Conservation (phyloP, 352 stramenopile species). For the Globisporangium viniferum region DNA sequence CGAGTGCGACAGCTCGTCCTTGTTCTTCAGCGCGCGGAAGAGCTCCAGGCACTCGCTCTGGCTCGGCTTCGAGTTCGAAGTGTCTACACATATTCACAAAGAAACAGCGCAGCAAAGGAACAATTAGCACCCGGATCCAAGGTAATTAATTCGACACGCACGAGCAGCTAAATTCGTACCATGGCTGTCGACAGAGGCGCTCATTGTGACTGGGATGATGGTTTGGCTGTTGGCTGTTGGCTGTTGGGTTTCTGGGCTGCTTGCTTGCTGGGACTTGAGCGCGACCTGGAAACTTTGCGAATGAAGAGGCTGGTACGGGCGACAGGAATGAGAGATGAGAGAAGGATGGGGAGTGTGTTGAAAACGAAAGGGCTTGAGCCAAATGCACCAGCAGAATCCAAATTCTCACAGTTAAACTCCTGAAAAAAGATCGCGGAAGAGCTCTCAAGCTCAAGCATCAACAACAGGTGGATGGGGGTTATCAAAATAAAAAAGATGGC, state of each 20-base stretch:
- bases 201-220: conserved; percentile 14
- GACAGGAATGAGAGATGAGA: too few relatives aligned
- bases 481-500: too few relatives aligned
- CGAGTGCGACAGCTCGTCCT: conserved; percentile 65
- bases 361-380: too few relatives aligned
- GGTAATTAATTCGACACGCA: too few relatives aligned
- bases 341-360: too few relatives aligned
- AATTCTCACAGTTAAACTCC: neutral
- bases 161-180: conserved; percentile 16
- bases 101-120: neutral
- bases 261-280: conserved; percentile 10
- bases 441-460: neutral
- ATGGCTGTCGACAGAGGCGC: conserved; percentile 29
- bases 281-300: conserved; percentile 15
- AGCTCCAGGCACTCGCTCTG: conserved; percentile 67
- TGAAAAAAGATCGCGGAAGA: neutral
- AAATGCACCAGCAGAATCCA: too few relatives aligned
- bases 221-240: neutral
- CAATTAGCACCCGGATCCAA: neutral
- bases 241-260: neutral
- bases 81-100: conserved; percentile 4
- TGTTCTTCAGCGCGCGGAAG: conserved; percentile 74
- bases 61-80: conserved; percentile 20
- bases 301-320: conserved; percentile 1
- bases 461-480: too few relatives aligned